Evolutionary conservation across 164 flowering plant genomes (phyloP).

Genomic region (Chimonanthus salicifolius): DNA sequence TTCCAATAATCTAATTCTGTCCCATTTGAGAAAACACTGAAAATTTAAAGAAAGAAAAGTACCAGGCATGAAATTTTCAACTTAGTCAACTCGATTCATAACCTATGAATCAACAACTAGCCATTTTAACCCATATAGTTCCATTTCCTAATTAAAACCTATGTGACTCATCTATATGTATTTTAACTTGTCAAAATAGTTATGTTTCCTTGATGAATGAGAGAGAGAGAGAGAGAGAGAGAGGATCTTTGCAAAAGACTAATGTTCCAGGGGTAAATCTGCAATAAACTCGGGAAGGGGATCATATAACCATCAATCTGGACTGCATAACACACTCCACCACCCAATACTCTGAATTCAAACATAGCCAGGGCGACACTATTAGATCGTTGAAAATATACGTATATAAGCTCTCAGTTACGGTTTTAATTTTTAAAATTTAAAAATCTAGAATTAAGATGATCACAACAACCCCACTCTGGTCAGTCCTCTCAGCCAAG

Average conservation of each 20-base stretch:
- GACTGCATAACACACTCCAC: too few species aligned
- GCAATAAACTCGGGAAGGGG: too few species aligned
- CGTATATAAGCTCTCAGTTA: too few species aligned
- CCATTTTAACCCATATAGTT: not conserved
- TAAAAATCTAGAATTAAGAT: too few species aligned
- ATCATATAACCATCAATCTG: too few species aligned
- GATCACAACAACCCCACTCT: too few species aligned
- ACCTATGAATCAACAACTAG: not conserved
- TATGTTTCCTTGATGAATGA: not conserved
- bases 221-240: conserved; percentile 5
- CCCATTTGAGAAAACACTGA: conserved; percentile 9
- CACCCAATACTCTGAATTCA: too few species aligned
- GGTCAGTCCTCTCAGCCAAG: too few species aligned
- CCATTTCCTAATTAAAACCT: not conserved
- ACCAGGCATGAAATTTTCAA: not conserved
- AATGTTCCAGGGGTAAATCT: not conserved
- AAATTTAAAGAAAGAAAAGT: not conserved
- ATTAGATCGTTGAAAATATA: too few species aligned
- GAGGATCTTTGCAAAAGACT: not conserved
- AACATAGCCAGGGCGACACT: too few species aligned
- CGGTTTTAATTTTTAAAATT: too few species aligned
- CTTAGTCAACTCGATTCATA: not conserved
- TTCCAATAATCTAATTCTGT: not conserved
- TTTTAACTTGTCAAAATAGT: too few species aligned
- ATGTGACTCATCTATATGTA: not conserved